Conservation (phyloP, 371 early-diverging fungal species). For the Blakeslea trispora region DNA sequence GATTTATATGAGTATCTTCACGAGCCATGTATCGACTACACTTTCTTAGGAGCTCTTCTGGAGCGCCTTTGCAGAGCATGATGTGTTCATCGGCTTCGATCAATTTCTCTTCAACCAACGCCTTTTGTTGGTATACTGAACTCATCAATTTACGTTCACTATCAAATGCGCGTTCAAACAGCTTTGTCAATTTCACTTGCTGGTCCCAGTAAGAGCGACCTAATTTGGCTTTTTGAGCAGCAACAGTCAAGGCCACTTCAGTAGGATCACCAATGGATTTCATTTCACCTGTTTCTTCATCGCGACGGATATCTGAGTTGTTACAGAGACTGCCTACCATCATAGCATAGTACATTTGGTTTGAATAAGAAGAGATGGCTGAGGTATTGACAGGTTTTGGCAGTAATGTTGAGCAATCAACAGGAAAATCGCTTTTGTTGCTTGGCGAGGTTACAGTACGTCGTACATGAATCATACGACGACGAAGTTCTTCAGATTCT, state of each 20-base stretch:
- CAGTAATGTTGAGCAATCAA: conserved; percentile 34
- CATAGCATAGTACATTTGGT: conserved; percentile 34
- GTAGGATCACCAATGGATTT: conserved; percentile 82
- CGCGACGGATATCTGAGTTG: conserved; percentile 60
- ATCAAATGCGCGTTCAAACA: conserved; percentile 69
- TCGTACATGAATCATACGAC: conserved; percentile 45
- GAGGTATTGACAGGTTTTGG: conserved; percentile 38
- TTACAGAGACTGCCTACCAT: conserved; percentile 67
- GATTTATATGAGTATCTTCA: too few relatives aligned
- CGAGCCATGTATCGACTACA: conserved; percentile 55
- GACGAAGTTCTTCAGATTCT: conserved; percentile 36
- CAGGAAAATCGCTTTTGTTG: background rate
- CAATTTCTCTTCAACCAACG: conserved; percentile 6
- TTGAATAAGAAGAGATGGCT: conserved; percentile 32
- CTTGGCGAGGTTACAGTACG: conserved; percentile 18
- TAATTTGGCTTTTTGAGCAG: conserved; percentile 57
- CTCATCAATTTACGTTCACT: conserved; percentile 93
- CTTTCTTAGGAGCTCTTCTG: conserved; percentile 78
- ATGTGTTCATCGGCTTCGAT: conserved; percentile 22
- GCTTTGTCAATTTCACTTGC: conserved; percentile 31
- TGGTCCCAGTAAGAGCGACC: conserved; percentile 36
- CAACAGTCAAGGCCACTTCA: conserved; percentile 69
- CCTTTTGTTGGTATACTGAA: conserved; percentile 52
- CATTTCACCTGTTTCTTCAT: conserved; percentile 67
- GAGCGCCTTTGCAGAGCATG: conserved; percentile 87